Evolutionary conservation across 2,329 filamentous ascomycete species (phyloP), one percentile per base, ranked within the genome.

Genomic region (Colletotrichum lupini): DNA sequence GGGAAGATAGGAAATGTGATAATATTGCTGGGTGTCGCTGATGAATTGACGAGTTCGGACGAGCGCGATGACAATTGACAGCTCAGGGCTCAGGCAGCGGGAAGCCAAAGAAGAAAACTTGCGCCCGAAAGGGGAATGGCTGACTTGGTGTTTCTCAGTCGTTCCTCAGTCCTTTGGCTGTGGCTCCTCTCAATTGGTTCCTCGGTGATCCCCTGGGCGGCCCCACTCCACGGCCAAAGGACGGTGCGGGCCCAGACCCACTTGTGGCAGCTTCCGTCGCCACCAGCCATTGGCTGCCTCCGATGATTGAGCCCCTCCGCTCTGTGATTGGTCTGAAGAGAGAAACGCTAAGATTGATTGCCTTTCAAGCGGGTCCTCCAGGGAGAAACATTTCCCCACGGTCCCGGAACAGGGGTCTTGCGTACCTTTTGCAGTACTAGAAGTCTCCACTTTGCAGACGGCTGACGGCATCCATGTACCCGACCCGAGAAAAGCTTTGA

Each of bases 231-330:
- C 37, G 28, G 26, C 9, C 37, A 28, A 26, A 11, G 42, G 12
- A 24, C 11, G 28, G 19, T 22, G 12, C n/a, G 59, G 59, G 42
- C n/a, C 59, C n/a, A 19, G 30, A n/a, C 61, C 61, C 28, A 30
- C 30, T 22, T 3, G 3, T 64, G 30, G 32, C 16, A 65, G 4
- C 26, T 32, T n/a, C 32, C 32, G 14, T 7, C 8, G 16, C 22
- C 49, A n/a, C 62, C 32, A 24, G n/a, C 11, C 16, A 42, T 56
- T 42, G 62, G 62, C 52, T 65, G 62, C 62, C 62, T 65, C 62
- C 32, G 1, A 22, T 4, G 1, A 49, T 49, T 9, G 7, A 5
- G 19, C 22, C 52, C 6, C 16, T 42, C 22, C 1, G 12, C 3
- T 16, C n/a, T 65, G n/a, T 65, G 0, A 65, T 65, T 65, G 52